phyloP scores from a whole-genome alignment of 805 yeast species.

The Wickerhamiella dianesei region DNA sequence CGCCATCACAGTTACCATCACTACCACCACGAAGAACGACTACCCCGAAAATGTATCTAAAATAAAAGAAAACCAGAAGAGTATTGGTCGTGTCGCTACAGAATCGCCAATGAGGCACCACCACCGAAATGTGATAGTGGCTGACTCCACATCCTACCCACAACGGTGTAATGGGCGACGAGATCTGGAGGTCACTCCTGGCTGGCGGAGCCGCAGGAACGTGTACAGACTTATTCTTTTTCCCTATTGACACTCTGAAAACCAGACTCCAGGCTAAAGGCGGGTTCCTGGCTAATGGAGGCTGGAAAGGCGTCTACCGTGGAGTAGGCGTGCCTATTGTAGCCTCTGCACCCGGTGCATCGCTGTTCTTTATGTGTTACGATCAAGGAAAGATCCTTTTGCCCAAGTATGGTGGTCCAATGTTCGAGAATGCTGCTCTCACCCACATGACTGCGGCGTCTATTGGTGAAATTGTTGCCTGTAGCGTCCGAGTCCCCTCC shows the following conservation, averaged over 20 bases:
- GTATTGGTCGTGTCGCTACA: too few relatives aligned
- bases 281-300: conserved; percentile 87
- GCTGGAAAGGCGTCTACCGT: conserved; percentile 77
- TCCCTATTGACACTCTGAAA: conserved; percentile 91
- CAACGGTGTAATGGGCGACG: conserved; percentile 1
- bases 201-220: conserved; percentile 93
- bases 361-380: conserved; percentile 69
- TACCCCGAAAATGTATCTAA: too few relatives aligned
- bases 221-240: conserved; percentile 83
- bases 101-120: too few relatives aligned
- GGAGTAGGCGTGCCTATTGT: conserved; percentile 90
- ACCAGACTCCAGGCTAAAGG: conserved; percentile 92
- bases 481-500: conserved; percentile 89
- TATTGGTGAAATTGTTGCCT: conserved; percentile 83
- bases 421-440: conserved; percentile 23
- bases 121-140: too few relatives aligned
- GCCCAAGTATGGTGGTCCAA: background rate
- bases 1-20: too few relatives aligned
- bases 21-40: too few relatives aligned
- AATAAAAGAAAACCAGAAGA: too few relatives aligned
- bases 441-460: conserved; percentile 85
- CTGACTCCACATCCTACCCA: too few relatives aligned
- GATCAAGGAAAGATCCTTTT: conserved; percentile 31
- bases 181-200: conserved; percentile 11
- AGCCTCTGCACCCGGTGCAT: conserved; percentile 85